Conservation (phyloP, 192 early-diverging fungal genomes). For the Paraglomus brasilianum region DNA sequence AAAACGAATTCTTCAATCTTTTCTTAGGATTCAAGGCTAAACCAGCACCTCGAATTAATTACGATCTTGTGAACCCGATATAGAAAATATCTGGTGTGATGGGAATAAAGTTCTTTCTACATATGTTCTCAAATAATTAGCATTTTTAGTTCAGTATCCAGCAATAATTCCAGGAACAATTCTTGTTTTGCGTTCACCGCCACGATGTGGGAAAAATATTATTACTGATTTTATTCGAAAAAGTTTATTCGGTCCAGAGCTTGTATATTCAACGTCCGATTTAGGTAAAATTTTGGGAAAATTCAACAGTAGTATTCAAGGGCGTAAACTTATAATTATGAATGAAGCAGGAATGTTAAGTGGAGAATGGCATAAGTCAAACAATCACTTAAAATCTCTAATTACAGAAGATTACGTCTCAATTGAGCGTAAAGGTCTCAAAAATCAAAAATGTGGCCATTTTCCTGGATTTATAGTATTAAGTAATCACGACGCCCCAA, state of each 20-base stretch:
- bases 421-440: constrained; percentile 2
- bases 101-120: constrained; percentile 4
- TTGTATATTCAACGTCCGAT: background rate
- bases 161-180: background rate
- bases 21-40: constrained; percentile 15
- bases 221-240: constrained; percentile 17
- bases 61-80: background rate
- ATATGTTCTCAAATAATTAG: constrained; percentile 6
- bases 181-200: background rate
- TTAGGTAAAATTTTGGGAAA: constrained; percentile 6
- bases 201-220: constrained; percentile 6
- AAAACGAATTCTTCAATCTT: constrained; percentile 15
- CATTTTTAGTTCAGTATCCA: constrained; percentile 1
- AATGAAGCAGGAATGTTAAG: constrained; percentile 1
- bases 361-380: background rate
- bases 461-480: background rate
- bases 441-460: background rate
- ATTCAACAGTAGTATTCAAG: constrained; percentile 2
- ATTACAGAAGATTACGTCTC: background rate
- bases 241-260: background rate
- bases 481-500: background rate
- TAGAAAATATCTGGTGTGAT: constrained; percentile 1
- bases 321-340: background rate
- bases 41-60: background rate
- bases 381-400: background rate